Conservation (phyloP, 2,329 filamentous ascomycete species). For the Myriangium duriaei region DNA sequence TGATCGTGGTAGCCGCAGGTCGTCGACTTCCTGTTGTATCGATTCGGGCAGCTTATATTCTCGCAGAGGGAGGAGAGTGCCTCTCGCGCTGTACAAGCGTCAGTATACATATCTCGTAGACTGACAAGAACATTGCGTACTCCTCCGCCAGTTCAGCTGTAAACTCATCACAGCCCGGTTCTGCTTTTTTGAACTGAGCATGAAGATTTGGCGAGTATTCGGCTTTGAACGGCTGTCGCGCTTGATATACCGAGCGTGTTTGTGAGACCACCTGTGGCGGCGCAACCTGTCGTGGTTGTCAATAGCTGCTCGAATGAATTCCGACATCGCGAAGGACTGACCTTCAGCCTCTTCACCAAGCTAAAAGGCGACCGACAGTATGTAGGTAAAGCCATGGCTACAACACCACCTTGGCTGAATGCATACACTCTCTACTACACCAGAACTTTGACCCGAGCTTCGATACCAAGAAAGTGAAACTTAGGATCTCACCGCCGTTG, state of each 20-base stretch:
- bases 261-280: conserved; percentile 10
- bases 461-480: too few species aligned
- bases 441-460: too few species aligned
- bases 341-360: conserved; percentile 31
- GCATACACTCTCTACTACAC: too few species aligned
- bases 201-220: conserved; percentile 10
- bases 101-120: conserved; percentile 9
- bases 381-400: conserved; percentile 31
- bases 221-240: conserved; percentile 13
- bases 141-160: conserved; percentile 11
- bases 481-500: neutral
- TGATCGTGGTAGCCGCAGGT: conserved; percentile 55
- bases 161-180: conserved; percentile 12
- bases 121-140: conserved; percentile 1
- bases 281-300: conserved; percentile 11
- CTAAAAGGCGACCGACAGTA: conserved; percentile 32
- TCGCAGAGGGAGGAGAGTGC: conserved; percentile 12
- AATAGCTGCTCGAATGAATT: neutral
- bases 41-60: conserved; percentile 10
- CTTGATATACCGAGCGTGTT: conserved; percentile 11
- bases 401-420: too few species aligned
- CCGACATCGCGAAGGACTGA: conserved; percentile 17
- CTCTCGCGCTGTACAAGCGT: conserved; percentile 13
- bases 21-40: conserved; percentile 18
- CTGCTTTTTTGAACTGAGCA: conserved; percentile 8